Conservation (phyloP, 108 stramenopile genomes). For the Fragilariopsis cylindrus region DNA sequence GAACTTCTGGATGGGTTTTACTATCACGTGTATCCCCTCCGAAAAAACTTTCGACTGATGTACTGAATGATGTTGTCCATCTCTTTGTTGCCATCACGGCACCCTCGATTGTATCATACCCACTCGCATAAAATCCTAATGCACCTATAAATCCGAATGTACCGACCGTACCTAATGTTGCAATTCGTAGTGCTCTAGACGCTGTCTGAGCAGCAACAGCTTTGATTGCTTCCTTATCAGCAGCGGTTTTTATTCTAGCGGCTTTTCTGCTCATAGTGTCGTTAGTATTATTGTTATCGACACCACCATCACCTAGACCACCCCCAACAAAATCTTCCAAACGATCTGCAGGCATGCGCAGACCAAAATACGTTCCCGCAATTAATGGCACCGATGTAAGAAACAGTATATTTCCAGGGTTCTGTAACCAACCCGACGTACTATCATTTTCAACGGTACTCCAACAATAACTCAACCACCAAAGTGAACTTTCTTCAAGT, state of each 20-base stretch:
- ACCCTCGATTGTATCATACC: slow-evolving; percentile 55
- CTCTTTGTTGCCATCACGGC: slow-evolving; percentile 37
- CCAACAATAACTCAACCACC: slow-evolving; percentile 15
- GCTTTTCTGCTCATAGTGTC: background rate
- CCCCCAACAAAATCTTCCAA: slow-evolving; percentile 28
- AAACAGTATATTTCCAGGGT: slow-evolving; percentile 41
- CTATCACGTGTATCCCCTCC: slow-evolving; percentile 36
- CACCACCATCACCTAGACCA: background rate
- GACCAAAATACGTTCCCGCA: slow-evolving; percentile 45
- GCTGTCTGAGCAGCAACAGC: slow-evolving; percentile 21
- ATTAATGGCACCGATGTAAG: slow-evolving; percentile 41
- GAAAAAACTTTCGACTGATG: slow-evolving; percentile 44
- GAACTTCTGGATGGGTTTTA: slow-evolving; percentile 45
- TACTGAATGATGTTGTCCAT: slow-evolving; percentile 50
- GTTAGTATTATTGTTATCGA: background rate
- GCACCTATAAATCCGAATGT: slow-evolving; percentile 41
- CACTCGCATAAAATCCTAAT: slow-evolving; percentile 28
- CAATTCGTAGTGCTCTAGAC: slow-evolving; percentile 32
- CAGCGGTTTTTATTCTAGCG: background rate
- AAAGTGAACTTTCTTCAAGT: slow-evolving; percentile 25
- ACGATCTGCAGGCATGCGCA: slow-evolving; percentile 20
- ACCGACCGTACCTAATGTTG: slow-evolving; percentile 39
- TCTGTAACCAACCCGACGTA: slow-evolving; percentile 14
- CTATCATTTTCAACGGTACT: background rate
- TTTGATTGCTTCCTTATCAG: background rate